Base-by-base conservation (phyloP, 2,329 filamentous ascomycete species). In the Raffaelea ambrosiae region DNA sequence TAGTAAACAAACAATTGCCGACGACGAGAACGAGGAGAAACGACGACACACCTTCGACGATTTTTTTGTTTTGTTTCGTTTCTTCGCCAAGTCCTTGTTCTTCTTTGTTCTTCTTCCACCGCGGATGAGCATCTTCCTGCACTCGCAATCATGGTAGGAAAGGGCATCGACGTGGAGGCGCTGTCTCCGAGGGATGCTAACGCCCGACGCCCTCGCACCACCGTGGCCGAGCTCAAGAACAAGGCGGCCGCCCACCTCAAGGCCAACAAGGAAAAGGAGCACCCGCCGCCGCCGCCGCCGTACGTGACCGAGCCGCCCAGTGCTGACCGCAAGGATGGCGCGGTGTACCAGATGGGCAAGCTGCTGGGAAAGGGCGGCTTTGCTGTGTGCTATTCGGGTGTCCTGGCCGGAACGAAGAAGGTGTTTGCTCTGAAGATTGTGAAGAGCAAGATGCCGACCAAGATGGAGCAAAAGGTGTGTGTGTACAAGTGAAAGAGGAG, bases 281-380 rank as follows among this genome's bases (percentile, higher is more conserved):
- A 82, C 52, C 80, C 81, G 38, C 75, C 79, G 16, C 78, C 80
- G 29, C 81, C 81, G n/a, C 81, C 81, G 14, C 59, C 70, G 10
- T 68, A 77, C 53, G 74, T 84, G 41, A 63, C 66, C 20, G 80
- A 84, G 62, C 80, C 80, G 19, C 73, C 84, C 42, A 85, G 84
- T 59, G 69, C 72, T 47, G 84, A 88, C 62, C 81, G 83, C 47
- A 77, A 74, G 48, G 72, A 83, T 67, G 85, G 85, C 47, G 79
- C 83, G 47, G 73, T 82, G 43, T 91, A 90, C 69, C 78, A 84
- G 57, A 81, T 86, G 29, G 84, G 85, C 49, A 81, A 80, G 58
- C 72, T 87, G 60, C 72, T 91, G 49, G 86, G 86, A 22, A 90
- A 88, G 66, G 86, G 86, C 42, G 86, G 86, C 10, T 91, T 91